Evolutionary conservation across 1,139 yeast species (phyloP), one percentile per base, ranked within the genome.

Genomic region (Kluyveromyces sp.): DNA sequence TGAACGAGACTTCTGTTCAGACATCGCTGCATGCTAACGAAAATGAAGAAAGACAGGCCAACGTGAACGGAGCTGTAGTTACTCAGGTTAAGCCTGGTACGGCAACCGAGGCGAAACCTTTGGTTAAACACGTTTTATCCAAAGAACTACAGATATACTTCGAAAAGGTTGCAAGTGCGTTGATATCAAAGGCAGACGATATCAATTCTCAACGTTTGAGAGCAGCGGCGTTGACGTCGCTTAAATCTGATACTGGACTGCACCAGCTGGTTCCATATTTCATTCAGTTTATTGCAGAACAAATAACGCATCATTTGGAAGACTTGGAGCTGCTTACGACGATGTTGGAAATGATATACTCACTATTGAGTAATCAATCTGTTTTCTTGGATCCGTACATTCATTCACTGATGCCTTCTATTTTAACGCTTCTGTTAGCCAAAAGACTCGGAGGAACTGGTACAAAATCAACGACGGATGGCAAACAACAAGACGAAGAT

Each of bases 231-330:
- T 69, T 92, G 44, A 80, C 82, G 36, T 83, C 95, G 12, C 70
- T 92, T 49, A 78, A 86, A 48, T 81, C 84, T 38, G 99, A 94
- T 59, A 96, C 97, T 1, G 99, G 99, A 29, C 70, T 94, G 47
- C 98, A 94, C 67, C 99, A 94, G 64, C 69, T 94, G 43, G 94
- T 94, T 4, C 99, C 99, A 2, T 94, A 94, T 61, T 86, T 94
- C 56, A 88, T 92, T 44, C 97, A 92, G 60, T 89, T 92, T 62
- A 88, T 88, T 22, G 95, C 96, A 11, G 98, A 94, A 61, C 95
- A 94, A 57, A 82, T 92, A 46, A 87, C 97, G 1, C 85, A 87
- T 60, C 92, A 87, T 58, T 73, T 92, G 53, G 77, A 86, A 55
- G 83, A 83, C 57, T 70, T 85, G 39, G 79, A 77, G 15, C 68